These are phyloP conservation scores for Didymella lethalis DNA, from an alignment of 2,329 filamentous ascomycete genomes.

Conservation along the genomic window DNA sequence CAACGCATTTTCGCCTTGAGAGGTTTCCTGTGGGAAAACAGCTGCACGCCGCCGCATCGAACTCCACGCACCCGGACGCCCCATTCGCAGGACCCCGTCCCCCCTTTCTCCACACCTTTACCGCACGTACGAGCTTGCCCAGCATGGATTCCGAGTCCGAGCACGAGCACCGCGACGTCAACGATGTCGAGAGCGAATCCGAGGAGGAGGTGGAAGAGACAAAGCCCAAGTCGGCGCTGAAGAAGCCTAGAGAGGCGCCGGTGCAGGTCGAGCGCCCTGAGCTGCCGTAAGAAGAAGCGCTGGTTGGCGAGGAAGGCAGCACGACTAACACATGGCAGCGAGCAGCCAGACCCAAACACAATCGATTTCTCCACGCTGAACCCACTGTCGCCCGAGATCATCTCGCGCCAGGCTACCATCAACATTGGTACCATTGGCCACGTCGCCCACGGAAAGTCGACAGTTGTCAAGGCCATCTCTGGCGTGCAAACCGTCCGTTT, in stretches of 20 bases:
- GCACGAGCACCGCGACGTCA: slow-evolving; percentile 46
- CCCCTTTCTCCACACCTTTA: background rate
- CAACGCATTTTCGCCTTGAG: slow-evolving; percentile 47
- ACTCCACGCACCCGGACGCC: slow-evolving; percentile 9
- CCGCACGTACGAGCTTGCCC: slow-evolving; percentile 24
- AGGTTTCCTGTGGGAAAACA: slow-evolving; percentile 42
- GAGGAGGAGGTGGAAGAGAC: slow-evolving; percentile 74
- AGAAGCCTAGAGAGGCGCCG: slow-evolving; percentile 71
- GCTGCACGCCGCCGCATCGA: slow-evolving; percentile 5
- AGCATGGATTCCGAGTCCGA: slow-evolving; percentile 54
- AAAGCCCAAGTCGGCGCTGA: slow-evolving; percentile 79
- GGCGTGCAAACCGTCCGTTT: slow-evolving; percentile 98
- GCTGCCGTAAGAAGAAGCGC: slow-evolving; percentile 63
- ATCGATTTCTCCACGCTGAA: slow-evolving; percentile 82
- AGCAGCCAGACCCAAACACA: slow-evolving; percentile 90
- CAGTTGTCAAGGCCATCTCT: slow-evolving; percentile 98
- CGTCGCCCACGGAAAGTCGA: slow-evolving; percentile 98
- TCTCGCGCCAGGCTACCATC: slow-evolving; percentile 96
- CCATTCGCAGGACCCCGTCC: slow-evolving; percentile 13
- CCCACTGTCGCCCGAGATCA: slow-evolving; percentile 94
- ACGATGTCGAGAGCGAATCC: slow-evolving; percentile 62
- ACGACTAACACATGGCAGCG: slow-evolving; percentile 50
- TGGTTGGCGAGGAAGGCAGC: background rate
- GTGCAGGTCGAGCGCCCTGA: slow-evolving; percentile 68
- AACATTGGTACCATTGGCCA: slow-evolving; percentile 99